Base-by-base conservation (phyloP, 2,329 filamentous ascomycete species). In the Verticillium zaregamsianum region DNA sequence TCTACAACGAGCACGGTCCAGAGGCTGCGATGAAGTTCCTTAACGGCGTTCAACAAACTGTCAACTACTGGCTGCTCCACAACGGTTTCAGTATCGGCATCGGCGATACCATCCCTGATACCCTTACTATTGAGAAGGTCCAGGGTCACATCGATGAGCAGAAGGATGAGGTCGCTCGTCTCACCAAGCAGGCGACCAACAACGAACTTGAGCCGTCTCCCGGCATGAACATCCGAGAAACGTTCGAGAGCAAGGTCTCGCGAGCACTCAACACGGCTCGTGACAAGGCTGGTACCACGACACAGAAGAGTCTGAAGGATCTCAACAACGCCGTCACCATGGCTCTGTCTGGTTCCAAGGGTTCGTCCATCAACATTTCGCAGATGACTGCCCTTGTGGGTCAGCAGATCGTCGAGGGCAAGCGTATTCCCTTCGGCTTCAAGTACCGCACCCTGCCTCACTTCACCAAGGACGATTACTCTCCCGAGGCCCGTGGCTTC, bases 401-500 rank as follows among this genome's bases (percentile, higher is more conserved):
- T 67, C 95, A 99, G 75, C 96, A 99, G 75, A 96, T 96, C 66
- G 93, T 99, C 9, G 95, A 99, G 79, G 96, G 95, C 71, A 97
- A 97, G 79, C 95, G 95, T 82, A 97, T 99, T 80, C 95, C 95
- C 1, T 99, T 97, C 72, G 95, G 96, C 25, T 99, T 99, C 87
- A 97, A 98, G 75, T 98, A 99, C 75, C 89, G 95, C 59, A 97
- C 95, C 0, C 80, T 99, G 63, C 95, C 95, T 3, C 95, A 99
- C 77, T 99, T 99, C 77, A 97, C 95, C 67, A 99, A 99, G 81
- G 96, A 99, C 70, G 96, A 99, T 75, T 99, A 98, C 76, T 98
- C 94, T 23, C 93, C 95, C 12, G 93, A 97, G 74, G 94, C 95
- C 55, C 90, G 95, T 80, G 95, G 95, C 52, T 99, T 99, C 72